Evolutionary conservation across 2,329 filamentous ascomycete genomes (phyloP).

Genomic region (Phoma sp.): DNA sequence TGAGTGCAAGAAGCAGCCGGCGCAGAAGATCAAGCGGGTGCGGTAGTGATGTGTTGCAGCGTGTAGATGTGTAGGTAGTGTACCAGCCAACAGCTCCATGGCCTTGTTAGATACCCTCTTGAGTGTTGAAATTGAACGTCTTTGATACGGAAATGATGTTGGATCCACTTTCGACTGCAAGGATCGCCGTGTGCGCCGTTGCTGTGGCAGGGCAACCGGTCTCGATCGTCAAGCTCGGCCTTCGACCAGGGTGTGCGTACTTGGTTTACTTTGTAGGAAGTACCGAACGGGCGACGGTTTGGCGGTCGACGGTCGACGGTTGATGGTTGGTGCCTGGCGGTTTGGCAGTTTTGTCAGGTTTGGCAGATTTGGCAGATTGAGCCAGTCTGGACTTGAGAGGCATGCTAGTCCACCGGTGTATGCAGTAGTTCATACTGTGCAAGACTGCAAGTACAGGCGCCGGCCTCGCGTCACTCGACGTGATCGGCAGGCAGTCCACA

Average conservation of each 20-base stretch:
- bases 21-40: conserved; percentile 50
- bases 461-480: background rate
- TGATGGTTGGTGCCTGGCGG: background rate
- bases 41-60: conserved; percentile 29
- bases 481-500: background rate
- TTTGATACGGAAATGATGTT: background rate
- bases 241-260: conserved; percentile 4
- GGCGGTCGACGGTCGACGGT: background rate
- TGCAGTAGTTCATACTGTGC: too few species aligned
- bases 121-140: conserved; percentile 3
- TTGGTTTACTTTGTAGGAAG: too few species aligned
- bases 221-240: conserved; percentile 11
- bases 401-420: background rate
- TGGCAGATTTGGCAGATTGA: background rate
- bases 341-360: background rate
- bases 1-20: conserved; percentile 47
- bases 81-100: too few species aligned
- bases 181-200: conserved; percentile 9
- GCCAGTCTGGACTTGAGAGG: background rate
- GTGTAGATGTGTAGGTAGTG: background rate
- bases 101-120: too few species aligned
- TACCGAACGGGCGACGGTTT: background rate
- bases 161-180: conserved; percentile 10
- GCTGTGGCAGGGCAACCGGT: conserved; percentile 9
- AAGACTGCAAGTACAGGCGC: background rate